These are phyloP conservation scores for Limtongia smithiae DNA, from an alignment of 805 yeast species.

Conservation along the genomic window DNA sequence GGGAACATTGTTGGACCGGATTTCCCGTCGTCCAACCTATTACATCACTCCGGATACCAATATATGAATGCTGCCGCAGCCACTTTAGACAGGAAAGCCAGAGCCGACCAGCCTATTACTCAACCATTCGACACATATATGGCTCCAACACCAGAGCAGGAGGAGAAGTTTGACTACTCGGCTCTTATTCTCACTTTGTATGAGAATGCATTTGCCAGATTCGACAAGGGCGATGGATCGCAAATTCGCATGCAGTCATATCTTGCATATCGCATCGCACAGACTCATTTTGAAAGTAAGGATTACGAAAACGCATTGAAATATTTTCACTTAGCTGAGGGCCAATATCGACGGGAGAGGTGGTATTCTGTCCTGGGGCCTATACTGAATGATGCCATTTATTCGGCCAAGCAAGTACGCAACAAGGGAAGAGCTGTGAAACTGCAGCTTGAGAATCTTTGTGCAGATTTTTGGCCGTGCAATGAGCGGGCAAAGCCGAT, in stretches of 20 bases:
- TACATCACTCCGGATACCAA: slow-evolving; percentile 29
- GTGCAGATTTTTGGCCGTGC: slow-evolving; percentile 14
- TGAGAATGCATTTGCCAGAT: slow-evolving; percentile 21
- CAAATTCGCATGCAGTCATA: slow-evolving; percentile 23
- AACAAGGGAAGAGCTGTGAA: slow-evolving; percentile 11
- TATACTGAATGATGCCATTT: slow-evolving; percentile 41
- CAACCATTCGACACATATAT: slow-evolving; percentile 12
- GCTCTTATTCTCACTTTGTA: slow-evolving; percentile 8
- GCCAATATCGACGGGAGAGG: slow-evolving; percentile 40
- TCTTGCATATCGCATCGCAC: slow-evolving; percentile 44
- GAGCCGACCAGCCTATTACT: not conserved
- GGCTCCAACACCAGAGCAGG: slow-evolving; percentile 16
- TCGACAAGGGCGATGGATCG: slow-evolving; percentile 11
- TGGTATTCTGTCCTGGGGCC: slow-evolving; percentile 42
- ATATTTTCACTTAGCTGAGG: slow-evolving; percentile 42
- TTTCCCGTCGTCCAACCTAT: slow-evolving; percentile 25
- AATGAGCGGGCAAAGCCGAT: slow-evolving; percentile 5
- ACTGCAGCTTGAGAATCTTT: slow-evolving; percentile 22
- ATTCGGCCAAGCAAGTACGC: slow-evolving; percentile 34
- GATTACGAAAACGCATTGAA: slow-evolving; percentile 45
- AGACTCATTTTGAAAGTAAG: slow-evolving; percentile 39
- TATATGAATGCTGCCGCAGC: slow-evolving; percentile 31
- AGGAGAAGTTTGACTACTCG: slow-evolving; percentile 11
- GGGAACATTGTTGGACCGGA: slow-evolving; percentile 20
- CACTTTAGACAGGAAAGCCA: slow-evolving; percentile 31